Evolutionary conservation across 179 eudicot species (phyloP), one percentile per base, ranked within the genome.

Genomic region (Corrigiola litoralis): DNA sequence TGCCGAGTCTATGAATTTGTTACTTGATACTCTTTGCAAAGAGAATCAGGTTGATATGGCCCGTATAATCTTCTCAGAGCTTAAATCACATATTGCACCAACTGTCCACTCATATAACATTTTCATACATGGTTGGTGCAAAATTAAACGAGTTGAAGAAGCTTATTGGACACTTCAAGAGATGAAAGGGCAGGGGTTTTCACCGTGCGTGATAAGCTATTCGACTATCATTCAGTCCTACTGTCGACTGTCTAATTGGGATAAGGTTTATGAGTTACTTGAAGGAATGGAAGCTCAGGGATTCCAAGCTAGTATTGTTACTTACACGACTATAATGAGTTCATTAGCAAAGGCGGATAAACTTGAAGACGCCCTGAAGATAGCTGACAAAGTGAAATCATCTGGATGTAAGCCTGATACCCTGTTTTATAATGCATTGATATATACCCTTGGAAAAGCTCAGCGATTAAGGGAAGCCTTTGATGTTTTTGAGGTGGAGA

Each of bases 41-140:
- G 99, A 88, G 79, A 72, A 78, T 9, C 86, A 72, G 60, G 97
- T 90, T 18, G 91, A 86, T 75, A 74, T 72, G 65, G 97, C 99
- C 5, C 95, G 97, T 58, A 77, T 40, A 16, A 68, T 94, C 48
- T 94, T 84, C 73, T 59, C 83, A 77, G 81, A 88, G 66, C 87
- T 88, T 45, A 94, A 81, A 33, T 55, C 89, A 13, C 77, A 83
- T 47, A 88, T 94, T 11, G 55, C 78, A 4, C 97, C 97, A 13
- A 83, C 70, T 73, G 86, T 84, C 28, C 71, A 84, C 76, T 86
- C 96, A 4, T 94, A 78, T 67, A 94, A 79, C 61, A 94, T 94
- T n/a, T 88, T 94, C 66, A 78, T 94, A 36, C 81, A 84, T 63
- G 99, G 99, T 42, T 94, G 99, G 99, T 90, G 97, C 83, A 90